Evolutionary conservation across 352 stramenopile genomes (phyloP).

Genomic region (Phytopythium montanum): DNA sequence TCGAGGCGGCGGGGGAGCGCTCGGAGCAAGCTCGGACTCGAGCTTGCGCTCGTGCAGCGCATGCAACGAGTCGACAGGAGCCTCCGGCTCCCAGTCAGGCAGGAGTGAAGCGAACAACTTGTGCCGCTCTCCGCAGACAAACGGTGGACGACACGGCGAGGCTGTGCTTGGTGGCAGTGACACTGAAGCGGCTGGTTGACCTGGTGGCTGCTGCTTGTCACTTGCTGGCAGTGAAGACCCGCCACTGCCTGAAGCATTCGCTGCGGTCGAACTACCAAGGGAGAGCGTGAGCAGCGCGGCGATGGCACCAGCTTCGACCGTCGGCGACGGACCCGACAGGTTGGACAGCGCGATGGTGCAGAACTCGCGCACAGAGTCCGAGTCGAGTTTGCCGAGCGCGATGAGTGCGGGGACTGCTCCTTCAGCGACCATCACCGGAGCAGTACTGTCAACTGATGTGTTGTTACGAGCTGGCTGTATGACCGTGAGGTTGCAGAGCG

Average conservation of each 20-base stretch:
- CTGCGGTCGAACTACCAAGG: slow-evolving; percentile 10
- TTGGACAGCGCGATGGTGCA: slow-evolving; percentile 75
- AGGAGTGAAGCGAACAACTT: slow-evolving; percentile 32
- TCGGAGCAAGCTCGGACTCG: slow-evolving; percentile 45
- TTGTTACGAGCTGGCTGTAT: slow-evolving; percentile 9
- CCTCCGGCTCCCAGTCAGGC: slow-evolving; percentile 25
- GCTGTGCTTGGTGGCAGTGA: neutral
- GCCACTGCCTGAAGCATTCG: neutral
- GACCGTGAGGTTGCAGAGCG: slow-evolving; percentile 61
- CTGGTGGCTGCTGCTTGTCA: neutral
- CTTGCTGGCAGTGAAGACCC: neutral
- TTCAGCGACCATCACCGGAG: slow-evolving; percentile 58
- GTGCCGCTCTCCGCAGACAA: slow-evolving; percentile 39
- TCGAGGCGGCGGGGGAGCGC: slow-evolving; percentile 46
- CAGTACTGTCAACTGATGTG: slow-evolving; percentile 20
- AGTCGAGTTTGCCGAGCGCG: slow-evolving; percentile 53
- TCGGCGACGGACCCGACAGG: slow-evolving; percentile 61
- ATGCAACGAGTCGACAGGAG: slow-evolving; percentile 11
- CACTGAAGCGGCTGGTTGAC: neutral
- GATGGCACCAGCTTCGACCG: slow-evolving; percentile 62
- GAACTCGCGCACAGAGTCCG: slow-evolving; percentile 55
- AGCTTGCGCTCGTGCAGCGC: slow-evolving; percentile 36
- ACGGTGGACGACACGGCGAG: slow-evolving; percentile 33
- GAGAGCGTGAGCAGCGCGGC: slow-evolving; percentile 54
- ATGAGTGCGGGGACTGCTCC: slow-evolving; percentile 62